These are phyloP conservation scores for Exsudoporus frostii DNA, from an alignment of 768 basidiomycete genomes.

Conservation along the genomic window DNA sequence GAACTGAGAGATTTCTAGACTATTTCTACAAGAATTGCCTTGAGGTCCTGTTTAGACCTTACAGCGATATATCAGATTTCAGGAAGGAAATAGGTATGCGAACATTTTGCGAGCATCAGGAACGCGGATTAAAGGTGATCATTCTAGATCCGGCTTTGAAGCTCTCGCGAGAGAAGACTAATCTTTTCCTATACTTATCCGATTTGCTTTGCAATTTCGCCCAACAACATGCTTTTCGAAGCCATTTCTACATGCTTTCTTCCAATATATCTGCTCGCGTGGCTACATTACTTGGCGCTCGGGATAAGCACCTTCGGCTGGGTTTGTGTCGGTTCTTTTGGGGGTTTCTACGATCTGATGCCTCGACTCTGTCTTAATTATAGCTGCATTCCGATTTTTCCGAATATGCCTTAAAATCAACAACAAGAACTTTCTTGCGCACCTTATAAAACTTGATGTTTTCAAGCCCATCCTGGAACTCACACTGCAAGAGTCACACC, in stretches of 20 bases:
- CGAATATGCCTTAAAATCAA: slow-evolving; percentile 79
- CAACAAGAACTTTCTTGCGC: slow-evolving; percentile 69
- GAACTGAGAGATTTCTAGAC: slow-evolving; percentile 85
- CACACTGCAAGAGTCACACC: slow-evolving; percentile 73
- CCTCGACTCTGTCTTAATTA: slow-evolving; percentile 1
- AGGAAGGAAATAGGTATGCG: slow-evolving; percentile 44
- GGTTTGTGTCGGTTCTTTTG: slow-evolving; percentile 48
- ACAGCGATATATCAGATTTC: slow-evolving; percentile 70
- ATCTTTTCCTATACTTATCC: slow-evolving; percentile 85
- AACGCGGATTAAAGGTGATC: not conserved
- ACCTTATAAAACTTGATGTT: slow-evolving; percentile 82
- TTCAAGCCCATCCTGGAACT: slow-evolving; percentile 81
- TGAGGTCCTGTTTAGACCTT: slow-evolving; percentile 75
- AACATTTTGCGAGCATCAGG: not conserved
- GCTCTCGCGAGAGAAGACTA: slow-evolving; percentile 70
- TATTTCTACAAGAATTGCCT: slow-evolving; percentile 90
- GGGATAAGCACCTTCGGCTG: slow-evolving; percentile 90
- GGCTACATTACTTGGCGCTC: slow-evolving; percentile 71
- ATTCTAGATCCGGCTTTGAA: slow-evolving; percentile 48
- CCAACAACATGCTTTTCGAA: slow-evolving; percentile 86
- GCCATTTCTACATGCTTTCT: slow-evolving; percentile 86
- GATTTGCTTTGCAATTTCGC: slow-evolving; percentile 89
- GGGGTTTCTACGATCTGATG: slow-evolving; percentile 9
- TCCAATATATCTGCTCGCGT: slow-evolving; percentile 71
- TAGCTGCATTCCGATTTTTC: slow-evolving; percentile 92